Conservation (phyloP, 306 rosid genomes). For the Inga oerstediana region DNA sequence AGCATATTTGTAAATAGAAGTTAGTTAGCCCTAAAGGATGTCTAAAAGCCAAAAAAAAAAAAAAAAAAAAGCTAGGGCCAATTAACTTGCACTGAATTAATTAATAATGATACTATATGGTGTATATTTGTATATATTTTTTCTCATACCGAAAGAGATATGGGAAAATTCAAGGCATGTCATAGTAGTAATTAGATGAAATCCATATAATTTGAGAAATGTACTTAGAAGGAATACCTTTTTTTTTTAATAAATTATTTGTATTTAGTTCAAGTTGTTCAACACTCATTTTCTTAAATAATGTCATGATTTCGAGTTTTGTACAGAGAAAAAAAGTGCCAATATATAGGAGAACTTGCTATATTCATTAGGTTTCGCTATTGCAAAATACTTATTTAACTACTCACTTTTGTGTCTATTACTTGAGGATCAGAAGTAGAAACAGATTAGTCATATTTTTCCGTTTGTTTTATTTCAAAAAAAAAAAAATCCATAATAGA, state of each 20-base stretch:
- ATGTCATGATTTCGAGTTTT: not conserved
- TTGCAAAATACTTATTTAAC: too few species aligned
- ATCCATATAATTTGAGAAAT: not conserved
- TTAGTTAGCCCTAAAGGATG: conserved; percentile 23
- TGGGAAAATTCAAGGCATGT: not conserved
- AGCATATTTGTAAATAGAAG: not conserved
- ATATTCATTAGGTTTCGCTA: not conserved
- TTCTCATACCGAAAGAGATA: not conserved
- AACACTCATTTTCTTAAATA: not conserved
- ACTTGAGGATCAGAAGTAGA: too few species aligned
- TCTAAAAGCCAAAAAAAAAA: conserved; percentile 16
- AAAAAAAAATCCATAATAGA: too few species aligned
- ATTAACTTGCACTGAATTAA: not conserved
- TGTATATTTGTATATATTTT: not conserved
- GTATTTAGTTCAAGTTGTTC: not conserved
- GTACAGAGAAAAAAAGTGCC: too few species aligned
- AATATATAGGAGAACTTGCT: too few species aligned
- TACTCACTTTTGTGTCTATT: too few species aligned
- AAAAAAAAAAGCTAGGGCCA: not conserved
- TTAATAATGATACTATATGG: not conserved
- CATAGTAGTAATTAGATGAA: not conserved
- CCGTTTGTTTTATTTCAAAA: too few species aligned
- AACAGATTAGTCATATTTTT: too few species aligned
- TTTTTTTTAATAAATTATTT: not conserved
- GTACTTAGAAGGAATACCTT: not conserved